Base-by-base conservation (phyloP, 768 basidiomycete species). In the Floccularia luteovirens region DNA sequence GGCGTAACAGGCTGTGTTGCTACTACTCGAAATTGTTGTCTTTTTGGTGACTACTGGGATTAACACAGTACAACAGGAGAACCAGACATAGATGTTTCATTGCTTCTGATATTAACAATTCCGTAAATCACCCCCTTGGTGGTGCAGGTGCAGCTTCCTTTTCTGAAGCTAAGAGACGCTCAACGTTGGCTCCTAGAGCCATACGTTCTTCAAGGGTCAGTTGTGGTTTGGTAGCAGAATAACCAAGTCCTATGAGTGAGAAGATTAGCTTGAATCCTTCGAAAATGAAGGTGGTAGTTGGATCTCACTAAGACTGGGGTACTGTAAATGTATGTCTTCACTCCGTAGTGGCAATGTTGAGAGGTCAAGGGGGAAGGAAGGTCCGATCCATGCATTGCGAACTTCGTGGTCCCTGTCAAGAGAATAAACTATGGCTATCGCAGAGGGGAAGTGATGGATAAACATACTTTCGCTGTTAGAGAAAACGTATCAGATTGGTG, bases 311-410 rank as follows among this genome's bases (percentile, higher is more conserved):
- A 82, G 64, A 41, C 72, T 78, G 1, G 75, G 59, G 45, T 88
- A 89, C 49, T 88, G 84, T 16, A 77, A 43, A 0, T 82, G 84
- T n/a, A 85, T 48, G 2, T 72, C 61, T 0, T 74, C 70, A 36
- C 57, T 64, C 33, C 62, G 50, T n/a, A 76, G 42, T 0, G 78
- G 75, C 14, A 89, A 67, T 5, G 47, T 56, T 7, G 71, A 64
- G 5, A 85, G 67, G 50, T 87, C 78, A 16, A 88, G 66, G 1
- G 82, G 79, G 59, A 67, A 81, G 2, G 85, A 56, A 23, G 79
- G 74, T 0, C 86, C 85, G 12, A 89, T 70, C 86, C 85, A 89
- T 1, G 84, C 77, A 17, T 60, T 67, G 3, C 86, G 75, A n/a
- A 60, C 44, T 49, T 82, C 76, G 47, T 89, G 85, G 52, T 88